A percentile compares a stretch with the other conserved stretches of the same genome.
Evolutionary conservation across 2,329 filamentous ascomycete genomes (phyloP).

Genomic region (Nemania sp.): DNA sequence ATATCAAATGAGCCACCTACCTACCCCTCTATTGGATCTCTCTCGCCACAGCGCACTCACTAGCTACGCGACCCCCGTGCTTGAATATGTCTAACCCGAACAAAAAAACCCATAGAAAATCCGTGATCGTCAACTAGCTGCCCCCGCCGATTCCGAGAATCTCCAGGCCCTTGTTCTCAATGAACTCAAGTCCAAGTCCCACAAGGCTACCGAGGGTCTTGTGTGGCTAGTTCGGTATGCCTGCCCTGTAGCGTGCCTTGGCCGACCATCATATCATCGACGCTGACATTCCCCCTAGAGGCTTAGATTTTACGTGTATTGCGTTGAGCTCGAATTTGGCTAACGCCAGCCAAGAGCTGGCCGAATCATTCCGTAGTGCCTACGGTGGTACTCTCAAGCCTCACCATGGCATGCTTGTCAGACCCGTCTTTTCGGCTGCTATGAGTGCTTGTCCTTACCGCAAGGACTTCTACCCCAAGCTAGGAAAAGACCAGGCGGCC

Average conservation of each 20-base stretch:
- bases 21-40: neutral
- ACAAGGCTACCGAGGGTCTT: slow-evolving; percentile 87
- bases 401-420: slow-evolving; percentile 88
- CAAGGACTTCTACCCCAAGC: slow-evolving; percentile 91
- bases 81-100: slow-evolving; percentile 34
- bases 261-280: neutral
- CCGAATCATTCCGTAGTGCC: slow-evolving; percentile 85
- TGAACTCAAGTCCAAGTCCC: slow-evolving; percentile 90
- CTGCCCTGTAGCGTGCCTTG: slow-evolving; percentile 17
- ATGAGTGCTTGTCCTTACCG: slow-evolving; percentile 95
- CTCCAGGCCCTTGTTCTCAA: slow-evolving; percentile 87
- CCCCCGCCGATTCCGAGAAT: slow-evolving; percentile 82
- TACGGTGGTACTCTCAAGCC: slow-evolving; percentile 91
- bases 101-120: slow-evolving; percentile 78
- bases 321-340: slow-evolving; percentile 82
- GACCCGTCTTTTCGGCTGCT: slow-evolving; percentile 91
- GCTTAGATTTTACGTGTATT: slow-evolving; percentile 91
- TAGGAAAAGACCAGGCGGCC: slow-evolving; percentile 75
- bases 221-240: slow-evolving; percentile 88
- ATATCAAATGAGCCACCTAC: slow-evolving; percentile 16
- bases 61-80: neutral
- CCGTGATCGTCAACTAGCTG: slow-evolving; percentile 81
- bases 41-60: too few relatives aligned
- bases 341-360: slow-evolving; percentile 78
- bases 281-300: slow-evolving; percentile 64